Percentiles rank a stretch among this genome's conserved stretches.
These are phyloP conservation scores for Allium fistulosum DNA, from an alignment of 106 monocot genomes.

Conservation along the genomic window DNA sequence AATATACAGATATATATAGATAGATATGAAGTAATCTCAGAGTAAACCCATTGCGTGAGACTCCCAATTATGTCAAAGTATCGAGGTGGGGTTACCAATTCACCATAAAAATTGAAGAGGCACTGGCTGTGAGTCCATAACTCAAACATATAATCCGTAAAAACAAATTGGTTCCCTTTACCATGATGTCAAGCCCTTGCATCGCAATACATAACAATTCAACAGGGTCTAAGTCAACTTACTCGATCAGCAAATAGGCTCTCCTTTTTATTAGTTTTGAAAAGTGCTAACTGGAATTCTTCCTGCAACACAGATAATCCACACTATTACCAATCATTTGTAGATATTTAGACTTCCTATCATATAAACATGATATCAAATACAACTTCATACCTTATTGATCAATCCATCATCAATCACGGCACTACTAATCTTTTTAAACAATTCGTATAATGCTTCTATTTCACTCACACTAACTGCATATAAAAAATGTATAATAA, in stretches of 20 bases:
- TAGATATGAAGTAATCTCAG: too few species aligned
- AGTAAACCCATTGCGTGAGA: too few species aligned
- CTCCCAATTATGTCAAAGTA: too few species aligned
- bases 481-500: constrained; percentile 4
- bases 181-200: too few species aligned
- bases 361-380: not conserved
- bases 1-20: too few species aligned
- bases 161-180: too few species aligned
- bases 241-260: constrained; percentile 30
- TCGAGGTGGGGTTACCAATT: too few species aligned
- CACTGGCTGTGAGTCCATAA: too few species aligned
- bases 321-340: not conserved
- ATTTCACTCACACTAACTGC: constrained; percentile 37
- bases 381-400: constrained; percentile 48
- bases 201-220: too few species aligned
- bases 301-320: constrained; percentile 11
- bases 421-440: constrained; percentile 92
- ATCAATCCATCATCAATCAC: constrained; percentile 91
- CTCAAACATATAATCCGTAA: too few species aligned
- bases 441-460: constrained; percentile 81
- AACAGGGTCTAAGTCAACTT: not conserved
- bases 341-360: too few species aligned
- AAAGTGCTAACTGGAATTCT: constrained; percentile 21
- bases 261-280: constrained; percentile 28
- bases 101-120: too few species aligned